Base-by-base conservation (phyloP, 495 filamentous ascomycete species). In the Lasiosphaeria ovina region DNA sequence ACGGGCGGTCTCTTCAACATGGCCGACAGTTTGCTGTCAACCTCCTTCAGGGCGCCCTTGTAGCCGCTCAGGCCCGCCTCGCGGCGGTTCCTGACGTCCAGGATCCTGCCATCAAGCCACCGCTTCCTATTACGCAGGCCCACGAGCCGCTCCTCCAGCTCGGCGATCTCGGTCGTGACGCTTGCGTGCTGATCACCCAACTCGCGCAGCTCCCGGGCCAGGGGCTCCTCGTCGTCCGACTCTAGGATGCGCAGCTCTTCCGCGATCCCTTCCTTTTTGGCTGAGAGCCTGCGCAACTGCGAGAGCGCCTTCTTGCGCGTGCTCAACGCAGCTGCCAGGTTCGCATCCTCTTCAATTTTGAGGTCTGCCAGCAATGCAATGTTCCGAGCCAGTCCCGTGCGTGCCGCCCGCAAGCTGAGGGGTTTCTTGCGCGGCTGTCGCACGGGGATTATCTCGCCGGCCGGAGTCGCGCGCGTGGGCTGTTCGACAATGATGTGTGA, bases 21-120 rank as follows among this genome's bases (percentile, higher is more conserved):
- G 83, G 91, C 88, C 9, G 85, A 74, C 56, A 96, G 66, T 68
- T 93, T 89, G 11, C 84, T 89, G 69, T 89, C 87, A 61, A 96
- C 92, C 66, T 97, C 92, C 10, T 63, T 68, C 61, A 82, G 65
- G 36, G 81, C 81, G 4, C 79, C 72, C 56, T 71, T 66, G 74
- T 80, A 76, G 57, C 81, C 75, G 69, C 80, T 82, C 10, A 83
- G 64, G 35, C 76, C 78, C 0, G 80, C 78, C 55, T 85, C 81
- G 38, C 76, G 60, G 35, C 71, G 72, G 55, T 90, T 96, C 57
- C 85, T 79, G 6, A 85, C 76, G 33, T 86, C 81, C 7, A 83
- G 81, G 6, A 92, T 79, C 66, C 86, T 80, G 6, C 76, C 75
- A 57, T 84, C 67, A 36, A 96, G 69, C 63, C 83, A 80, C 6